phyloP scores from a whole-genome alignment of 345 rosid species.

The Pugionium dolabratum region DNA sequence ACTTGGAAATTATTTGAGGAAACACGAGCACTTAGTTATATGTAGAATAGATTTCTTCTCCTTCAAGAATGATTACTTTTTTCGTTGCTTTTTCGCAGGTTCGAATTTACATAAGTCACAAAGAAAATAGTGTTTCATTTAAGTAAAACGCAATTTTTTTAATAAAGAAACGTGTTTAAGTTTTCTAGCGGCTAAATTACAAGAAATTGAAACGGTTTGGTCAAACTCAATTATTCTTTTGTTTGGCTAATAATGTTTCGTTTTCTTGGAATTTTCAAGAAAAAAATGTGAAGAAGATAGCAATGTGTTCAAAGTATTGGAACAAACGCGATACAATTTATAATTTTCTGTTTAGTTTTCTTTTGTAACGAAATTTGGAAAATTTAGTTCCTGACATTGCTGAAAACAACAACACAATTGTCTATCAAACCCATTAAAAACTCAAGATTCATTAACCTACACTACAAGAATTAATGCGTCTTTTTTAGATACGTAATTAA shows the following conservation, averaged over 20 bases:
- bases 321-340: not conserved
- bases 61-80: conserved; percentile 10
- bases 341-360: too few species aligned
- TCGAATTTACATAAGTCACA: not conserved
- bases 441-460: too few species aligned
- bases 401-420: too few species aligned
- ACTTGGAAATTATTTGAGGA: conserved; percentile 2
- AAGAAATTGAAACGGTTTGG: not conserved
- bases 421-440: too few species aligned
- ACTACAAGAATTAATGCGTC: too few species aligned
- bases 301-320: not conserved
- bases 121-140: not conserved
- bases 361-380: too few species aligned
- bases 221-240: conserved; percentile 16
- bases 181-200: conserved; percentile 19
- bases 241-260: not conserved
- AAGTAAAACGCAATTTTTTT: not conserved
- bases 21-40: not conserved
- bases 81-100: not conserved
- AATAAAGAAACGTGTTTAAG: not conserved
- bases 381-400: too few species aligned
- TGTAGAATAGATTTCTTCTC: not conserved
- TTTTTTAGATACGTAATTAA: too few species aligned
- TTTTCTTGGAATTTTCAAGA: conserved; percentile 8
- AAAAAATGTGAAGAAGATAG: not conserved